Percentiles rank a stretch among this genome's conserved stretches.
These are phyloP conservation scores for Claviceps sp. DNA, from an alignment of 2,329 filamentous ascomycete species.

Conservation along the genomic window DNA sequence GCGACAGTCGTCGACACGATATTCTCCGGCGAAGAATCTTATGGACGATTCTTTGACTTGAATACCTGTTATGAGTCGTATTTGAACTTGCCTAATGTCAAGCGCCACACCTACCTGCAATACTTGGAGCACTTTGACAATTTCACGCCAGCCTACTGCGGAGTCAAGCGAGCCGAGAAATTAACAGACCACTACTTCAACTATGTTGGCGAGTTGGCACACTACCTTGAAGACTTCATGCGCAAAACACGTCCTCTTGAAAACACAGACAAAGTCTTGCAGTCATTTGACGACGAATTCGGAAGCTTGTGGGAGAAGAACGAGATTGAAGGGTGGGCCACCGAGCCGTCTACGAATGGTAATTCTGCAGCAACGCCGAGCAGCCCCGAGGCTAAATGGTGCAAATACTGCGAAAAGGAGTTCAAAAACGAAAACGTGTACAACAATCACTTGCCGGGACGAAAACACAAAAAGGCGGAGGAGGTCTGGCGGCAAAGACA, in stretches of 20 bases:
- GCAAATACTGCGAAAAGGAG: constrained; percentile 81
- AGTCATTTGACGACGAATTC: constrained; percentile 71
- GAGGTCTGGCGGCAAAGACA: constrained; percentile 44
- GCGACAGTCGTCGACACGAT: constrained; percentile 69
- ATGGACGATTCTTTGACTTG: constrained; percentile 84
- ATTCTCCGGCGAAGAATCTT: constrained; percentile 93
- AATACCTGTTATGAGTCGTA: constrained; percentile 75
- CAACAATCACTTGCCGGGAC: constrained; percentile 74
- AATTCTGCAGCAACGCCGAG: constrained; percentile 15
- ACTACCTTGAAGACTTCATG: constrained; percentile 82
- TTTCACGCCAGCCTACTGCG: constrained; percentile 61
- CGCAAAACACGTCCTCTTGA: constrained; percentile 73
- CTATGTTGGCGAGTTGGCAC: constrained; percentile 68
- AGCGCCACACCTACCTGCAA: constrained; percentile 78
- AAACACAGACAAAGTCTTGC: constrained; percentile 66
- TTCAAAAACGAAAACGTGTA: constrained; percentile 95
- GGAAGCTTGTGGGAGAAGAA: constrained; percentile 70
- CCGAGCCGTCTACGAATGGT: constrained; percentile 31
- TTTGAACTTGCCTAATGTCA: constrained; percentile 76
- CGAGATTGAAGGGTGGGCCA: constrained; percentile 65
- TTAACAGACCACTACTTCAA: constrained; percentile 84
- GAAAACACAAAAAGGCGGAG: constrained; percentile 70
- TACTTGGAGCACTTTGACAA: constrained; percentile 86
- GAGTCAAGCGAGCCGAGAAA: constrained; percentile 70
- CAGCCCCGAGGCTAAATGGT: constrained; percentile 62